A percentile compares a stretch with the other conserved stretches of the same genome.
Evolutionary conservation across 2,329 filamentous ascomycete genomes (phyloP).

Genomic region (Venturiaceae sp.): DNA sequence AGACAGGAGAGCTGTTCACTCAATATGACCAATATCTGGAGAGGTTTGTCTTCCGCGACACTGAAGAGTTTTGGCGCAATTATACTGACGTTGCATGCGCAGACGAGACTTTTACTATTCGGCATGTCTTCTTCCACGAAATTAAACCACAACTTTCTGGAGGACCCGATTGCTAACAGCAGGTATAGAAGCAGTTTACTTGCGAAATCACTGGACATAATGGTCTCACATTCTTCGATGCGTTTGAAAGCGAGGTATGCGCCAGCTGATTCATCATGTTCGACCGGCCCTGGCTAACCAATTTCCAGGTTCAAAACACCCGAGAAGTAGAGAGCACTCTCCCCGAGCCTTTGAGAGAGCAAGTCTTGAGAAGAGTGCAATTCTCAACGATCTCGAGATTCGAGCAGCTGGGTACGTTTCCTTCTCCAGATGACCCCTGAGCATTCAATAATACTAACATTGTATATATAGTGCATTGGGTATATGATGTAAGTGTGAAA

Average conservation of each 20-base stretch:
- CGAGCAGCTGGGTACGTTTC: conserved; percentile 58
- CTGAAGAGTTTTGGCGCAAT: neutral
- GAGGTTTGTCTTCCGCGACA: conserved; percentile 47
- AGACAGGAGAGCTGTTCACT: conserved; percentile 82
- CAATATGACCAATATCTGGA: conserved; percentile 82
- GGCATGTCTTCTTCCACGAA: conserved; percentile 39
- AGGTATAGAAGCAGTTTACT: conserved; percentile 68
- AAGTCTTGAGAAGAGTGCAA: conserved; percentile 82
- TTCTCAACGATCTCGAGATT: conserved; percentile 84
- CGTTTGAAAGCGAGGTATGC: conserved; percentile 78
- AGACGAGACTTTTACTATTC: conserved; percentile 93
- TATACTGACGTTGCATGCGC: conserved; percentile 7
- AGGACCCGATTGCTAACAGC: conserved; percentile 15
- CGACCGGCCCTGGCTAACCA: conserved; percentile 16
- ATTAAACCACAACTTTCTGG: neutral
- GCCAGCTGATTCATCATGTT: conserved; percentile 14
- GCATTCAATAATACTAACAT: neutral
- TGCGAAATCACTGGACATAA: conserved; percentile 95
- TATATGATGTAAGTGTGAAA: conserved; percentile 44
- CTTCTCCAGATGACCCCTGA: neutral
- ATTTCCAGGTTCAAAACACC: conserved; percentile 26
- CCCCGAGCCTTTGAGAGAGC: conserved; percentile 81
- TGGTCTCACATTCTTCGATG: conserved; percentile 84
- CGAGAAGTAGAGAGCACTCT: conserved; percentile 84
- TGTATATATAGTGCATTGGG: conserved; percentile 34